Evolutionary conservation across 192 early-diverging fungal genomes (phyloP).

Genomic region (Coemansia sp.): DNA sequence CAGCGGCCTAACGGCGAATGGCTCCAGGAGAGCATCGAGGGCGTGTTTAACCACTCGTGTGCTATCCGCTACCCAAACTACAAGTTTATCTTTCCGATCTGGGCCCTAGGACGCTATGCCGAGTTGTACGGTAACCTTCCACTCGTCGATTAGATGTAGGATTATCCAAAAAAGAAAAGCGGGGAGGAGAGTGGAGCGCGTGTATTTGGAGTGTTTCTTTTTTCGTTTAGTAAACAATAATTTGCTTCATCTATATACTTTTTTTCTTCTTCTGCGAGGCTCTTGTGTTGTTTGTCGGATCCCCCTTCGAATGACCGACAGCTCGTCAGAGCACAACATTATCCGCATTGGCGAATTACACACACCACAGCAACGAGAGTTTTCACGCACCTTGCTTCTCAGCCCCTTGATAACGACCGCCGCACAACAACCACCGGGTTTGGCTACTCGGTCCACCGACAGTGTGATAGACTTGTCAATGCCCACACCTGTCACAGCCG

Average conservation of each 20-base stretch:
- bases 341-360: slow-evolving; percentile 14
- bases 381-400: slow-evolving; percentile 26
- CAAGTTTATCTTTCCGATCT: slow-evolving; percentile 89
- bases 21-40: slow-evolving; percentile 96
- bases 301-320: slow-evolving; percentile 23
- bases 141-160: slow-evolving; percentile 21
- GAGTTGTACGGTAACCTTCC: slow-evolving; percentile 67
- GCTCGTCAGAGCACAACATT: slow-evolving; percentile 23
- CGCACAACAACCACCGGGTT: background rate
- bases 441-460: background rate
- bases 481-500: background rate
- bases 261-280: background rate
- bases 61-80: slow-evolving; percentile 90
- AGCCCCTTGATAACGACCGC: slow-evolving; percentile 16
- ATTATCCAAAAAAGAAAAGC: background rate
- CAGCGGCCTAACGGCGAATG: slow-evolving; percentile 93
- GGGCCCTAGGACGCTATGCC: slow-evolving; percentile 86
- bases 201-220: background rate
- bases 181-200: background rate
- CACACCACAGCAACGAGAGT: background rate
- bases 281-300: background rate
- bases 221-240: background rate
- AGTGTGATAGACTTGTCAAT: slow-evolving; percentile 4
- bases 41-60: slow-evolving; percentile 94
- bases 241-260: background rate